Percentiles rank a stretch among this genome's conserved stretches.
Evolutionary conservation across 768 basidiomycete genomes (phyloP).

Genomic region (Tylopilus felleus): DNA sequence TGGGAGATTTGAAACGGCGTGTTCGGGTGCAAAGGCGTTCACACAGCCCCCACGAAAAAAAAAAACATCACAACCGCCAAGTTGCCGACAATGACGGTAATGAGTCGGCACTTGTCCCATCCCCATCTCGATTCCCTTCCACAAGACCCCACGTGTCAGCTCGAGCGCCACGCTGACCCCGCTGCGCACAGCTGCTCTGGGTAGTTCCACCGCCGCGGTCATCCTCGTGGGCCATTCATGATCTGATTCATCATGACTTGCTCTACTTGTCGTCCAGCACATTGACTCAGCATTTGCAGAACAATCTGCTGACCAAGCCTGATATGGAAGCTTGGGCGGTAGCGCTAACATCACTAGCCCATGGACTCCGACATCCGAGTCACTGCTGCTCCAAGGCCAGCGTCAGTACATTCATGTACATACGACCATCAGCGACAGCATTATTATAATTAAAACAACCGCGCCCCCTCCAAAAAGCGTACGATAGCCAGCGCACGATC

Average conservation of each 20-base stretch:
- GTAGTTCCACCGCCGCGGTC: no score
- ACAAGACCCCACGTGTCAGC: background rate
- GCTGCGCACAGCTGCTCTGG: no score
- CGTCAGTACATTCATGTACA: background rate
- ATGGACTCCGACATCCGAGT: background rate
- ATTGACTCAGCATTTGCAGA: no score
- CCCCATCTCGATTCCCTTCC: background rate
- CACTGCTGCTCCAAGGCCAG: no score
- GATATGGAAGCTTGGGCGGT: background rate
- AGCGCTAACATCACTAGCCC: background rate
- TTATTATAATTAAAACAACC: conserved; percentile 4
- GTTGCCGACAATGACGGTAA: background rate
- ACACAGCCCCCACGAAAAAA: background rate
- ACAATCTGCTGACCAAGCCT: background rate
- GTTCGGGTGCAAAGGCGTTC: background rate
- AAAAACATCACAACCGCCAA: background rate
- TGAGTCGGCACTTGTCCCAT: background rate
- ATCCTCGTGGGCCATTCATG: no score
- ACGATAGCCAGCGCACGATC: conserved; percentile 13
- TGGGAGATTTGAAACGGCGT: background rate
- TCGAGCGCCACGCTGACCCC: no score
- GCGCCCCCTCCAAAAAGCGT: background rate
- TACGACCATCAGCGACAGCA: background rate
- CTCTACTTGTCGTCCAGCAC: no score
- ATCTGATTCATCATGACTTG: no score